Percentiles rank a stretch among this genome's conserved stretches.
Conservation (phyloP, 106 monocot genomes). For the Vanilla planifolia region DNA sequence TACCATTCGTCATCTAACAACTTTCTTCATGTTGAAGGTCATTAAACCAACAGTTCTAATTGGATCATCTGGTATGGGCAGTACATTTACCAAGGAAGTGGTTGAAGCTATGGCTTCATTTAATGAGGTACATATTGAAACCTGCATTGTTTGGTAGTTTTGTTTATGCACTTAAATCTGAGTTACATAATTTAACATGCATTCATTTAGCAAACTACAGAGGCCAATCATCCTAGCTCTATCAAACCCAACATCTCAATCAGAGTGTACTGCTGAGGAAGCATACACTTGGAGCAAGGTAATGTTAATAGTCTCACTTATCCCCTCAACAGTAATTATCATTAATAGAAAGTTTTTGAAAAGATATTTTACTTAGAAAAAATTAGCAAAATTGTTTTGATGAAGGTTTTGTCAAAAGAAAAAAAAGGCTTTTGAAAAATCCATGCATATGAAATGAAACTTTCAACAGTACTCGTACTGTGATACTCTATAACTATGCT, state of each 20-base stretch:
- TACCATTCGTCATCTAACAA: too few relatives aligned
- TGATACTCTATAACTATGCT: neutral
- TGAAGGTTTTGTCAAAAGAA: too few relatives aligned
- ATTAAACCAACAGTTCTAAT: conserved; percentile 78
- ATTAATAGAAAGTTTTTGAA: too few relatives aligned
- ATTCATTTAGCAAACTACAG: conserved; percentile 16
- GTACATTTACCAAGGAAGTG: conserved; percentile 75
- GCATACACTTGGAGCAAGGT: conserved; percentile 76
- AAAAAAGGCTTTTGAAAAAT: too few relatives aligned
- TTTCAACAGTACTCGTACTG: too few relatives aligned
- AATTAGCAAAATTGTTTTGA: too few relatives aligned
- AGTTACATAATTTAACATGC: neutral
- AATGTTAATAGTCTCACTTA: neutral
- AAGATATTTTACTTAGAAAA: too few relatives aligned
- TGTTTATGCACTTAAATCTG: neutral
- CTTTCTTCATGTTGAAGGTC: conserved; percentile 18
- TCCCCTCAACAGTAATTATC: too few relatives aligned
- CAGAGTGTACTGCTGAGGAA: conserved; percentile 74
- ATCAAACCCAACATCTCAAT: conserved; percentile 65
- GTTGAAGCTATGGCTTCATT: conserved; percentile 78
- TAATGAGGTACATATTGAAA: conserved; percentile 46
- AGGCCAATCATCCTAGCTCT: conserved; percentile 64
- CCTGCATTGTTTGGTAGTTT: neutral
- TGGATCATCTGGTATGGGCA: conserved; percentile 72
- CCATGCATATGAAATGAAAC: too few relatives aligned